Evolutionary conservation across 805 yeast genomes (phyloP), one percentile per base, ranked within the genome.

Genomic region (Wickerhamomyces mucosus): DNA sequence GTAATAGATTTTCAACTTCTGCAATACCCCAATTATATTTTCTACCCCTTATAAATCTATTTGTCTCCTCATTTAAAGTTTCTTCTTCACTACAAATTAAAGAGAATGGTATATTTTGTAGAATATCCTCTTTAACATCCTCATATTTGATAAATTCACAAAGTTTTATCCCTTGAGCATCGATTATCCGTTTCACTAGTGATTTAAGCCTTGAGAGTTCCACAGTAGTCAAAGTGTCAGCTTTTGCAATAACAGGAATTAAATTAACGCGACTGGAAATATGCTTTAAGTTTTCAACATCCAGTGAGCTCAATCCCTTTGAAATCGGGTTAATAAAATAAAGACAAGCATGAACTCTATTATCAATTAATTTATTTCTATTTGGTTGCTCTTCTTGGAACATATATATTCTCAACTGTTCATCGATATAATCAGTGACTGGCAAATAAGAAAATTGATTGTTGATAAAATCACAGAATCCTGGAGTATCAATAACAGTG

Each of bases 11-110:
- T 48, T 82, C 95, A 25, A 83, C 80, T 49, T 86, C 95, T 11
- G 83, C 82, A 15, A 71, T 55, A 1, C 96, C 96, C 96, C 96
- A 88, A 13, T 62, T 66, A 58, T 85, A 88, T 48, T 68, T 67
- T 47, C 95, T 68, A 13, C 92, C 95, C 40, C 80, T 65, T 18
- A 81, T 81, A 4, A 56, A 38, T 20, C 65, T 7, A 13, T 18
- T 56, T 8, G 76, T 75, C 8, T 58, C 58, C 4, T 55, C 43
- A 31, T 65, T 65, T 28, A 48, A 43, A 20, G 65, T 67, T 32
- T 55, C 57, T 9, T 66, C 64, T 39, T 67, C 76, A 3, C 94
- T 72, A 15, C 86, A 79, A 38, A 88, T 72, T 3, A 85, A 61
- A 3, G 84, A 64, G 51, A 68, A 85, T 0, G 96, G 96, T 43